Conservation (phyloP, 2,329 filamentous ascomycete genomes). For the Knufia petricola region DNA sequence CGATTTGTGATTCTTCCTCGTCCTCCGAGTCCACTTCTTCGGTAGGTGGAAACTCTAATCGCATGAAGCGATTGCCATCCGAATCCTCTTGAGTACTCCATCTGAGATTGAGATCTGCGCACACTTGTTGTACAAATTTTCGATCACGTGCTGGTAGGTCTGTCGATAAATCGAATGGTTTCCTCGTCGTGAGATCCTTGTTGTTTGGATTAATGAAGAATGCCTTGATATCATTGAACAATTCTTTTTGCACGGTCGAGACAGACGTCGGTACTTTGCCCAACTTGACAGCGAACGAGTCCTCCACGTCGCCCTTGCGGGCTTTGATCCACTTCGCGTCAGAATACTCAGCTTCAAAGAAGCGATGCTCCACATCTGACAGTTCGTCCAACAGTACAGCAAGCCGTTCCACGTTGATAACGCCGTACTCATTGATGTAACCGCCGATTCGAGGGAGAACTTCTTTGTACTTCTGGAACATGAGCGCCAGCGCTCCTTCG, state of each 20-base stretch:
- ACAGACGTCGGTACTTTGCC: conserved; percentile 56
- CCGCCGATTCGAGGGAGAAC: conserved; percentile 78
- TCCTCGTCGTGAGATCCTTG: conserved; percentile 35
- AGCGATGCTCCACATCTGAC: conserved; percentile 78
- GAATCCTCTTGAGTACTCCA: conserved; percentile 58
- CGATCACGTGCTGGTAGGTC: conserved; percentile 73
- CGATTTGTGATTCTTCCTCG: conserved; percentile 75
- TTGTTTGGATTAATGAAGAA: conserved; percentile 63
- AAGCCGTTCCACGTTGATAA: conserved; percentile 77
- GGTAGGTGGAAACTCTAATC: conserved; percentile 47
- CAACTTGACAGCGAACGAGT: conserved; percentile 51
- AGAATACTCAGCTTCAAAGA: conserved; percentile 82
- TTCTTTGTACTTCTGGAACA: conserved; percentile 95
- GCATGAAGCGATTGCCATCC: conserved; percentile 56
- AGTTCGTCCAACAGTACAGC: conserved; percentile 71
- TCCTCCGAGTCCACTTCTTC: conserved; percentile 55
- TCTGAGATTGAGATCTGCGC: conserved; percentile 55
- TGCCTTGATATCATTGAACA: conserved; percentile 73
- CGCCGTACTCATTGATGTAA: conserved; percentile 92
- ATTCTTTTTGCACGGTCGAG: conserved; percentile 66
- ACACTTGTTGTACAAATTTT: conserved; percentile 84
- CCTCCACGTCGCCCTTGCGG: conserved; percentile 64
- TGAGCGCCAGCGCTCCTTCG: conserved; percentile 88
- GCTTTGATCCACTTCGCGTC: conserved; percentile 88
- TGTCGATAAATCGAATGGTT: conserved; percentile 62